Base-by-base conservation (phyloP, 2,329 filamentous ascomycete species). In the Didymosphaeria variabile region DNA sequence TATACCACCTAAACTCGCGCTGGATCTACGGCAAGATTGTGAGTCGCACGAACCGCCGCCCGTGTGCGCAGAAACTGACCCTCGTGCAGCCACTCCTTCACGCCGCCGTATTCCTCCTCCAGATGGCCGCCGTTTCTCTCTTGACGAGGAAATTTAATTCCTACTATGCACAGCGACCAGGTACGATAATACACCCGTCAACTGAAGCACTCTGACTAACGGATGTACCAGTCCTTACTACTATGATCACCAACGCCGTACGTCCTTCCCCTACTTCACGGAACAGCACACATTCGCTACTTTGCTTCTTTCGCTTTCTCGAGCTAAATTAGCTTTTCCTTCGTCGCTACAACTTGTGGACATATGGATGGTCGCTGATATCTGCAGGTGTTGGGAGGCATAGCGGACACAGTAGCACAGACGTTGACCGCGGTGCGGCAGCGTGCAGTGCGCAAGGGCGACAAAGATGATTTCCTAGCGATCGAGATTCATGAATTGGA, bases 161-260 rank as follows among this genome's bases (percentile, higher is more conserved):
- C 68, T 97, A 96, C 83, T 99, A 98, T 86, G 90, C 92, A 68
- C 90, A 93, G 75, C 91, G 92, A 75, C 95, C 94, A 74, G 84
- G 91, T 94, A 85, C 68, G 86, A 54, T 38, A 12, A 32, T 9
- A 31, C 23, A 13, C 15, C 2, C 10, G 31, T 12, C 29, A 31
- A 40, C 53, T 10, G 23, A 7, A 23, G 46, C 13, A 21, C 32
- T 15, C 21, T 55, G 47, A 59, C 70, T 75, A 60, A 72, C 63
- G 19, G 9, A 49, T 59, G 32, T 36, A 61, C 40, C 76, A 91
- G 92, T 99, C 45, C 87, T 99, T 73, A 99, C 95, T 64, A 99
- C 97, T 80, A 99, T 99, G 94, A 92, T 97, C 76, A 97, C 94
- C 78, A 99, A 99, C 82, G 92, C 95, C 68, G 90, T 91, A 87